Evolutionary conservation across 305 asterid genomes (phyloP).

Genomic region (Rubia tinctorum): DNA sequence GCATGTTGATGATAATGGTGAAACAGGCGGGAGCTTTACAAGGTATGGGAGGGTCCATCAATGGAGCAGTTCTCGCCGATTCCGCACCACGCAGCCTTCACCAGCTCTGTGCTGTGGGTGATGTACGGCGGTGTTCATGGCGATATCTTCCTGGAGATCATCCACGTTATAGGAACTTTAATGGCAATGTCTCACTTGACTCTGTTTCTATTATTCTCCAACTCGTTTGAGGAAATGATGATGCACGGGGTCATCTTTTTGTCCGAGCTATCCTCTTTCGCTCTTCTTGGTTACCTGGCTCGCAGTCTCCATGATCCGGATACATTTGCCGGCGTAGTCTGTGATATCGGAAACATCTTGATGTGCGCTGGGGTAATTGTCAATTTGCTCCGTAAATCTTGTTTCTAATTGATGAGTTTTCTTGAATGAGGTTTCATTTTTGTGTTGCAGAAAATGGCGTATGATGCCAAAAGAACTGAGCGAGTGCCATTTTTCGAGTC

Average conservation of each 20-base stretch:
- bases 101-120: neutral
- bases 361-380: neutral
- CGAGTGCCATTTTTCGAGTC: too few relatives aligned
- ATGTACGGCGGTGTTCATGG: neutral
- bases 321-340: neutral
- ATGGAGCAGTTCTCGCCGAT: neutral
- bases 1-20: too few relatives aligned
- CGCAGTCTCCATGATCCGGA: neutral
- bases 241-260: neutral
- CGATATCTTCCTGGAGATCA: neutral
- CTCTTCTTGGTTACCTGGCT: neutral
- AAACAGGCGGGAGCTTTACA: neutral
- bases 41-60: neutral
- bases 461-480: too few relatives aligned
- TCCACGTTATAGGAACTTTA: neutral
- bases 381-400: too few relatives aligned
- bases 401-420: too few relatives aligned
- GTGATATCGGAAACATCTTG: neutral
- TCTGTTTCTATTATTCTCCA: too few relatives aligned
- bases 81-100: neutral
- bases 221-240: neutral
- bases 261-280: neutral
- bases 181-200: too few relatives aligned
- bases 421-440: neutral
- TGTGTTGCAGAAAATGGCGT: neutral